phyloP scores from a whole-genome alignment of 139 green algal species.

The Chlamydomonas schloesseri region DNA sequence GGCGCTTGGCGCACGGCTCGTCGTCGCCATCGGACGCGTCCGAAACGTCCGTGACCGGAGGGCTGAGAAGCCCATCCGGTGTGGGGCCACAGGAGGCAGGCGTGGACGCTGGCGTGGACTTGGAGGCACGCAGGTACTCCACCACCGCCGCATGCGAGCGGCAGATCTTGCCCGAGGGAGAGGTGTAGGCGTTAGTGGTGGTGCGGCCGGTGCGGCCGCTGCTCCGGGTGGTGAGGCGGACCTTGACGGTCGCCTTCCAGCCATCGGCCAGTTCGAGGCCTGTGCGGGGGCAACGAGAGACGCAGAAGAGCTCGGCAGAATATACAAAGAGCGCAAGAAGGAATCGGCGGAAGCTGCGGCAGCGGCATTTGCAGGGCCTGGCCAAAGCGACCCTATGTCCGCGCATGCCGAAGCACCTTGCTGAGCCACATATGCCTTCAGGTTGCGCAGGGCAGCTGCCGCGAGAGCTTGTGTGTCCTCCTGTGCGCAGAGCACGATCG shows the following conservation, averaged over 20 bases:
- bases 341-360: too few relatives aligned
- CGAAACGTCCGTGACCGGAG: not conserved
- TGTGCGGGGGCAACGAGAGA: too few relatives aligned
- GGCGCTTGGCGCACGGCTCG: conserved; percentile 1
- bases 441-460: not conserved
- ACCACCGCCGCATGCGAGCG: conserved; percentile 19
- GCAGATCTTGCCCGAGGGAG: conserved; percentile 6
- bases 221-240: conserved; percentile 25
- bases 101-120: not conserved
- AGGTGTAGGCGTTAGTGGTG: conserved; percentile 13
- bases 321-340: too few relatives aligned
- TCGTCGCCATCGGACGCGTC: not conserved
- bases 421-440: not conserved
- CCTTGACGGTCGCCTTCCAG: conserved; percentile 1
- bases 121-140: not conserved
- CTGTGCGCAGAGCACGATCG: not conserved
- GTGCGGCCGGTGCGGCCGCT: conserved; percentile 13
- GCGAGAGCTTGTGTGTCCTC: not conserved
- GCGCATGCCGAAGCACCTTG: too few relatives aligned
- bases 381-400: too few relatives aligned
- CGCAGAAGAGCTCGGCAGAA: too few relatives aligned
- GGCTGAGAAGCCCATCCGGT: not conserved
- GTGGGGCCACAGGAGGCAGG: not conserved
- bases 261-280: not conserved
- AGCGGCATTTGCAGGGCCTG: too few relatives aligned